Percentiles rank a stretch among this genome's conserved stretches.
Conservation (phyloP, 352 stramenopile species). For the Pythium aristosporum region DNA sequence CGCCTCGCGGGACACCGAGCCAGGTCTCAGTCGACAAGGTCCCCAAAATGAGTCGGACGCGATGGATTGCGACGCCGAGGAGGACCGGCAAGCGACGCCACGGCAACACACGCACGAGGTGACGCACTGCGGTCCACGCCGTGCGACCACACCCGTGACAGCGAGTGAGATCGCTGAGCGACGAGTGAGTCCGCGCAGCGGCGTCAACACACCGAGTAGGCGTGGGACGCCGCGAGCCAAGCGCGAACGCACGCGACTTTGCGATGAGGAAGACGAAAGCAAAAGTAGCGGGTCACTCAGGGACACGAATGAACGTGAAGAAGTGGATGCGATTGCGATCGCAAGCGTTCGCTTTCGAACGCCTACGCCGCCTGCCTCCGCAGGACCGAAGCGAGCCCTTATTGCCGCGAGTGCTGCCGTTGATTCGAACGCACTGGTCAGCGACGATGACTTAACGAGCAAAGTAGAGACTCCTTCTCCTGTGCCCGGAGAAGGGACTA, state of each 20-base stretch:
- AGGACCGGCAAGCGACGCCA: not conserved
- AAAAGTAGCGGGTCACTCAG: not conserved
- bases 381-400: constrained; percentile 14
- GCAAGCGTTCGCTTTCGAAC: constrained; percentile 19
- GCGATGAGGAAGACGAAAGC: not conserved
- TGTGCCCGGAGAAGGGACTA: not conserved
- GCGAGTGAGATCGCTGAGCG: constrained; percentile 14
- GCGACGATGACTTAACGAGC: not conserved
- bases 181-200: not conserved
- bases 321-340: constrained; percentile 1
- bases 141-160: constrained; percentile 16
- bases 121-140: not conserved
- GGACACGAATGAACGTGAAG: too few species aligned
- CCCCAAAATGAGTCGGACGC: not conserved
- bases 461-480: not conserved
- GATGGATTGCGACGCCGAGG: constrained; percentile 3
- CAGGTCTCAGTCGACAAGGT: not conserved
- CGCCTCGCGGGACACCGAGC: constrained; percentile 20
- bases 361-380: constrained; percentile 25
- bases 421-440: not conserved
- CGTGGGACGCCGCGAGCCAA: constrained; percentile 3
- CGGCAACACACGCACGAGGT: not conserved
- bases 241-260: not conserved
- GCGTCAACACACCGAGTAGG: not conserved
- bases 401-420: not conserved